phyloP scores from a whole-genome alignment of 306 rosid species.

The Quercus bicolor region DNA sequence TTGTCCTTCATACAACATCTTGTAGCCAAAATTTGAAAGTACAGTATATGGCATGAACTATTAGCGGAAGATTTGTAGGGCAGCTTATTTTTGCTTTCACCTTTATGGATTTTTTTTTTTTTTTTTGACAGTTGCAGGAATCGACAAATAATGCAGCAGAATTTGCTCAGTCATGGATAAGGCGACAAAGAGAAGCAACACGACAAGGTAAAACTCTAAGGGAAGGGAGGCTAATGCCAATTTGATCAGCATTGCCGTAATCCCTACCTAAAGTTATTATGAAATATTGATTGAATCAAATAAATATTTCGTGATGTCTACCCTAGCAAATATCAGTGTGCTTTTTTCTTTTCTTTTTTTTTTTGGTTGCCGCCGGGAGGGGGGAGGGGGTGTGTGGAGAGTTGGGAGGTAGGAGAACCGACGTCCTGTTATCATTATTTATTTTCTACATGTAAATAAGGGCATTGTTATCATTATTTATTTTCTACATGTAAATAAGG shows the following conservation, averaged over 20 bases:
- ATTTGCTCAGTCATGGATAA: constrained; percentile 67
- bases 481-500: background rate
- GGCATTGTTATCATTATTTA: background rate
- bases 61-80: background rate
- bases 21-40: constrained; percentile 1
- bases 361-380: too few relatives aligned
- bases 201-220: constrained; percentile 50
- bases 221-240: background rate
- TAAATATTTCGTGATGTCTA: background rate
- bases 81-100: constrained; percentile 8
- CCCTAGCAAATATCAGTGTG: background rate
- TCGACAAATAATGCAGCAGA: constrained; percentile 58
- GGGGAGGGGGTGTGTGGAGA: too few relatives aligned
- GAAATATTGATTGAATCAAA: background rate
- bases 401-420: too few relatives aligned
- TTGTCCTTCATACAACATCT: background rate
- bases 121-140: constrained; percentile 58
- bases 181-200: constrained; percentile 68
- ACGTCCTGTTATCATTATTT: too few relatives aligned
- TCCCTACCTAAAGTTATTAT: background rate
- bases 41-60: constrained; percentile 4
- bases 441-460: background rate
- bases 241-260: background rate
- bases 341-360: too few relatives aligned
- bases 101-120: background rate